Evolutionary conservation across 2,329 filamentous ascomycete genomes (phyloP), one percentile per base, ranked within the genome.

Genomic region (Samsoniella hepiali): DNA sequence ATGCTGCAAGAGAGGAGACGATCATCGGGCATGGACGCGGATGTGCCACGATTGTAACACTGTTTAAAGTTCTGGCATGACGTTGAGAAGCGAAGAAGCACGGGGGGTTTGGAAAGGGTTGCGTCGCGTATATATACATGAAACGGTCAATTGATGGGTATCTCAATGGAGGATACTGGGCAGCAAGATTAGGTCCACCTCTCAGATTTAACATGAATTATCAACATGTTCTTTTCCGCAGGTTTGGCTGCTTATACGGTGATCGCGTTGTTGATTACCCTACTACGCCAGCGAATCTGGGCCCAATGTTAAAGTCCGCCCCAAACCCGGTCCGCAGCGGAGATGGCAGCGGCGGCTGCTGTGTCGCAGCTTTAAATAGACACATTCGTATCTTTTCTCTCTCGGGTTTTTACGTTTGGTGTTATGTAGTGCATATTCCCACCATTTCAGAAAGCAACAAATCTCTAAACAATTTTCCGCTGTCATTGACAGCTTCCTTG

Each of bases 1-100:
- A 68, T 72, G 55, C 60, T 74, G 32, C 69, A 74, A 3, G 74
- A 77, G 67, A 70, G 76, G 15, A 72, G 76, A 44, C 73, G 76
- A 29, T 78, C 76, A 22, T 75, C 75, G 1, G 74, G 73, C 45
- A 68, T 71, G 29, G 76, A 78, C 27, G 73, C 73, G 36, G 76
- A 79, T 65, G 64, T 77, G 36, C 77, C 77, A 32, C 73, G 77
- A 38, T 65, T 78, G 22, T 78, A 67, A 54, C 7, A 71, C 8
- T 53, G n/a, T 15, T 42, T 17, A 22, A 34, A 8, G 9, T 40
- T 40, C 31, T 59, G 45, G 22, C 8, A 9, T 38, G 8, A 38
- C 32, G 2, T 44, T 15, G 31, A 4, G 22, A 38, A 10, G 15
- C 31, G 10, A 34, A 36, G 2, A 11, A 32, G 17, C 40, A 58